Base-by-base conservation (phyloP, 768 basidiomycete genomes). In the Lactifluus pinguis region DNA sequence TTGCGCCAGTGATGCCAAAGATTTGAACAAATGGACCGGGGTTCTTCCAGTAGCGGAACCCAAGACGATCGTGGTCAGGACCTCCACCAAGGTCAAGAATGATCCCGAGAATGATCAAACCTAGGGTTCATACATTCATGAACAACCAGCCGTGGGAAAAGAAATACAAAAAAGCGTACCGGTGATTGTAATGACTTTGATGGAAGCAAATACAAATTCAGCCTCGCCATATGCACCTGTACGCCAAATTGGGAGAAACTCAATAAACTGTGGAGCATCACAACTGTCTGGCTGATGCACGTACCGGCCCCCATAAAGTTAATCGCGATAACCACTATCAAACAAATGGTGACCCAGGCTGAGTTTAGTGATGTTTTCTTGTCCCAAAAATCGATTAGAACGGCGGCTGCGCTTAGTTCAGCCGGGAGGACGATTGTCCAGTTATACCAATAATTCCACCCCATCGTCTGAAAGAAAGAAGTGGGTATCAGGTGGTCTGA, bases 11-110 rank as follows among this genome's bases (percentile, higher is more conserved):
- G 21, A 92, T 89, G 4, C 71, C 76, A 13, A 76, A 13, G 67
- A 74, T 90, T 68, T 95, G 91, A 10, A 79, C 85, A 69, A 98
- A 92, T 0, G 95, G 85, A 11, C 95, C 95, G 0, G 94, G 94
- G 65, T 94, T 63, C 62, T 84, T 87, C 92, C 92, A 95, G 76
- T 87, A 91, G 32, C 84, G 77, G 71, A 86, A 86, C 0, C 85
- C 84, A 55, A 69, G 32, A 25, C 89, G 81, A 68, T 91, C 89
- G 68, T 88, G 86, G 66, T 81, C 73, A 7, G 92, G 93, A 2
- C 90, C 94, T 60, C 92, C 93, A 64, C 95, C 95, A 45, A 92
- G 83, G 70, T 93, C 91, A 63, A 95, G 75, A 36, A 95, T 76
- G 69, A 83, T 77, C 49, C 80, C 80, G 59, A 82, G 73, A 65